Base-by-base conservation (phyloP, 1,284 basidiomycete species). In the Vanrija humicola region DNA sequence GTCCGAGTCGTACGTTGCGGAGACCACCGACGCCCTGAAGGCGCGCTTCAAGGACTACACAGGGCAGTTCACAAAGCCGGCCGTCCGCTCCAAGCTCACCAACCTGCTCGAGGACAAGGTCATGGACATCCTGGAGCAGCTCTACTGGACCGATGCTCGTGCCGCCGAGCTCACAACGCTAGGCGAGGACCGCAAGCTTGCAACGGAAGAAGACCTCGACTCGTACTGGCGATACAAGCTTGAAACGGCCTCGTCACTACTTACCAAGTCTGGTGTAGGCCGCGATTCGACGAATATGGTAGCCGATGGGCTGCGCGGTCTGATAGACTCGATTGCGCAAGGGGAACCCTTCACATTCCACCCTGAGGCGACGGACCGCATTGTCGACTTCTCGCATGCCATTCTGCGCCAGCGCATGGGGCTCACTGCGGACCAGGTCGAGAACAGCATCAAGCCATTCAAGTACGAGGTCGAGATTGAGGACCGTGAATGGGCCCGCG, bases 391-490 rank as follows among this genome's bases (percentile, higher is more conserved):
- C 74, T 89, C 90, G 15, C 92, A 96, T 74, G 85, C 83, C 67
- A 95, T 99, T 67, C 78, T 99, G 54, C 82, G 93, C 47, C 93
- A 97, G 67, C 84, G 95, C 3, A 88, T 97, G 58, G 88, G 89
- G 9, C 78, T 97, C 52, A 93, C 96, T 4, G 88, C 91, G 1
- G 96, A 99, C 73, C 95, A 98, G 77, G 96, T 99, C 8, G 96
- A 99, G 81, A 99, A 98, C 77, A 96, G 91, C 76, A 96, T 99
- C 81, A 99, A 98, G 79, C 96, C 96, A 29, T 98, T 86, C 84
- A 98, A 98, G 80, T 97, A 97, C 73, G 93, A 97, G 68, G 86
- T 95, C 25, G 81, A 82, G 61, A 75, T 82, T 6, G 90, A 96
- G 62, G 82, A 83, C 12, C 80, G 86, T 42, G 94, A 98, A 73